Evolutionary conservation across 768 basidiomycete genomes (phyloP), one percentile per base, ranked within the genome.

Genomic region (Rickenella mellea): DNA sequence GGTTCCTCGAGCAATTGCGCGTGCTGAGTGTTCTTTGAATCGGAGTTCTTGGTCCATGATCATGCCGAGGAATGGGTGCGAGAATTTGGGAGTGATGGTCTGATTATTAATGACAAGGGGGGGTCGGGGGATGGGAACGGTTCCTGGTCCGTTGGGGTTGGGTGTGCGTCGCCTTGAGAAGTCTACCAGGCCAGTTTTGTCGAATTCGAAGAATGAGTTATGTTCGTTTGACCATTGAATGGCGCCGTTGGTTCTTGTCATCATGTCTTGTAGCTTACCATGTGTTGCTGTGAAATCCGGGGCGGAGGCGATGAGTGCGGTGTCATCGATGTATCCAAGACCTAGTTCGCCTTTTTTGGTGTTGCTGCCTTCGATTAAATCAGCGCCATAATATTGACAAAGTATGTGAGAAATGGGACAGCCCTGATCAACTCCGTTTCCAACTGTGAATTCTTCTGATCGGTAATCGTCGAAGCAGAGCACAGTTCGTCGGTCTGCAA

Each of bases 241-340:
- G n/a, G n/a, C n/a, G n/a, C n/a, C n/a, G n/a, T n/a, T n/a, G n/a
- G n/a, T n/a, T n/a, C n/a, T n/a, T n/a, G n/a, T n/a, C 46, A 54
- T 50, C 40, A 45, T 45, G 4, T 39, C 21, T 1, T 39, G 27
- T 5, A 53, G 39, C n/a, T 42, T 30, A 2, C 22, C 3, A 17
- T 43, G 43, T 12, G 43, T 27, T 2, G 36, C 48, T 9, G 10
- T 20, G 25, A 49, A 48, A 12, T 42, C 45, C 9, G 36, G 17
- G 1, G 27, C 53, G 2, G 30, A 0, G 43, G 28, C 46, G 45
- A 15, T 46, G 41, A 27, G 38, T 35, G 12, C 55, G 0, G 48
- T 51, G 38, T 67, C 52, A 25, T 68, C 56, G 0, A 65, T 55
- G 27, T 61, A 68, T 0, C 55, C 58, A 41, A 7, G 5, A 25